Evolutionary conservation across 257 asterid species (phyloP).

Genomic region (Craterostigma plantagineum): DNA sequence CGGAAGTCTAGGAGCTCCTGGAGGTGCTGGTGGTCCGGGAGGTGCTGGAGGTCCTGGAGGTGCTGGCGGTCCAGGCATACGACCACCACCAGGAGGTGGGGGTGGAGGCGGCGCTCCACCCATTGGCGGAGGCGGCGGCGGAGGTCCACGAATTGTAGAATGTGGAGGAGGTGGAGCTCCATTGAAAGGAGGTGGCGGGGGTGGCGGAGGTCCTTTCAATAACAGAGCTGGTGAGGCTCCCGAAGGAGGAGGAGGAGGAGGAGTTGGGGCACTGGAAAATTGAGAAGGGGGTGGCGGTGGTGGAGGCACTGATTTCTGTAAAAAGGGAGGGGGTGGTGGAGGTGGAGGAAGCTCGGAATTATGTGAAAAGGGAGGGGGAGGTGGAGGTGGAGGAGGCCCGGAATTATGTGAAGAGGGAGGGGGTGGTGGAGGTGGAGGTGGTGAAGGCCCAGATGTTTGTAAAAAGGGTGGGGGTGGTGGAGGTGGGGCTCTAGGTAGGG

Average conservation of each 20-base stretch:
- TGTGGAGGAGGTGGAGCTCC: constrained; percentile 14
- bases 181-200: constrained; percentile 14
- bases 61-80: constrained; percentile 14
- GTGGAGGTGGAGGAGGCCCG: constrained; percentile 1
- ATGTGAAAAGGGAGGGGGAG: no score
- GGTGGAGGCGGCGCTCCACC: constrained; percentile 12
- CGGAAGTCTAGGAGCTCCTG: constrained; percentile 19
- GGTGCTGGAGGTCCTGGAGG: constrained; percentile 23
- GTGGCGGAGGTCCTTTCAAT: no score
- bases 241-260: not conserved
- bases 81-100: constrained; percentile 15
- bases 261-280: not conserved
- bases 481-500: constrained; percentile 8
- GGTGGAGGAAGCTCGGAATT: no score
- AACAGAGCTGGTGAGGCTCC: constrained; percentile 7
- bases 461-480: no score
- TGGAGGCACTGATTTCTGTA: no score
- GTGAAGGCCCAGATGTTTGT: not conserved
- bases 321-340: not conserved
- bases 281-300: constrained; percentile 4
- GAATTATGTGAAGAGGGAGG: constrained; percentile 6
- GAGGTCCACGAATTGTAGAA: constrained; percentile 10
- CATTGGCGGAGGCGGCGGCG: constrained; percentile 3
- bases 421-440: constrained; percentile 5
- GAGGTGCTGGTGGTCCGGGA: constrained; percentile 20